phyloP scores from a whole-genome alignment of 1,284 basidiomycete genomes.

The Marasmius sp. region DNA sequence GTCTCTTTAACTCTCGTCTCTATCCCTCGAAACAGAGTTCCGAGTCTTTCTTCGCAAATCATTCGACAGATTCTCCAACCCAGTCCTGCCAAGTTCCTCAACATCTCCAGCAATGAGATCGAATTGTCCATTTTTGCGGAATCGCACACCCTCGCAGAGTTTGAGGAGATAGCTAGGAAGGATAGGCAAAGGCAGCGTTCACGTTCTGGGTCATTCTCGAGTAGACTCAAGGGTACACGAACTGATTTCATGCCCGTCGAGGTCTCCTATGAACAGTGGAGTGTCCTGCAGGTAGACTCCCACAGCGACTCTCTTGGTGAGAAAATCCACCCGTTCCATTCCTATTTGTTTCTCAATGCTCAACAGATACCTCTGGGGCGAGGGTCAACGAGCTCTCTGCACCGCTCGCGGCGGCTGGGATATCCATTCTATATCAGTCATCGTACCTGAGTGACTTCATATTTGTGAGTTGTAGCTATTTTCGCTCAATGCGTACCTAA shows the following conservation, averaged over 20 bases:
- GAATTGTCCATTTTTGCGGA: constrained; percentile 76
- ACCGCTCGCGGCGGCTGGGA: constrained; percentile 75
- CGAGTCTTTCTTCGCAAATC: constrained; percentile 57
- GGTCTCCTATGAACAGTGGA: constrained; percentile 70
- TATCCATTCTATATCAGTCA: constrained; percentile 84
- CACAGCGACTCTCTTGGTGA: constrained; percentile 65
- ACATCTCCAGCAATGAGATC: constrained; percentile 72
- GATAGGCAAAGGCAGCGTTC: constrained; percentile 50
- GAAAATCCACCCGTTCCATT: constrained; percentile 20
- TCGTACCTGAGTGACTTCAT: constrained; percentile 86
- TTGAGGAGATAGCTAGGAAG: constrained; percentile 58
- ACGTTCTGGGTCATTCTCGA: constrained; percentile 36
- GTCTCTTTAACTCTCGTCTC: constrained; percentile 70
- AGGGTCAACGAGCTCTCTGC: constrained; percentile 78
- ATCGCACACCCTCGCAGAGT: constrained; percentile 53
- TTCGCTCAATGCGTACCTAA: constrained; percentile 3
- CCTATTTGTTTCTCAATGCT: constrained; percentile 8
- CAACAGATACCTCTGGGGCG: constrained; percentile 65
- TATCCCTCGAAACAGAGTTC: constrained; percentile 64
- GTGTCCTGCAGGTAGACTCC: constrained; percentile 75
- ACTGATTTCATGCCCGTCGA: constrained; percentile 52
- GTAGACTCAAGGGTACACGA: constrained; percentile 22
- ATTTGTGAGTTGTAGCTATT: constrained; percentile 48
- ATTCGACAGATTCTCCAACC: constrained; percentile 69
- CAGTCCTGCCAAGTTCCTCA: constrained; percentile 59